phyloP scores from a whole-genome alignment of 1,284 basidiomycete species.

The Pseudozyma sp. region DNA sequence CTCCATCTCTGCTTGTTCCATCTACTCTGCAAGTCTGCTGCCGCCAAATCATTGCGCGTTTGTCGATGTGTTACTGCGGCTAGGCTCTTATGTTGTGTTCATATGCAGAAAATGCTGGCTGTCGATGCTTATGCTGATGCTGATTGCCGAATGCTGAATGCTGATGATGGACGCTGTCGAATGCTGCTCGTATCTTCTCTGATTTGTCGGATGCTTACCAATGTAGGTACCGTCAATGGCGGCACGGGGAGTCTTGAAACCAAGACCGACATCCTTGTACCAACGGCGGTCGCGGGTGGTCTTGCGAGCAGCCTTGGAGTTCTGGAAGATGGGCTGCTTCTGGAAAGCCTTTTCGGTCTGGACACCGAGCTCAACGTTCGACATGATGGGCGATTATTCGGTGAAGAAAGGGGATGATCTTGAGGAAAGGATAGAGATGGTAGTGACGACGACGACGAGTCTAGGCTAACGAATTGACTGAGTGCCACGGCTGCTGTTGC shows the following conservation, averaged over 20 bases:
- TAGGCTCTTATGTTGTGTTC: neutral
- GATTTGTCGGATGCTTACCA: slow-evolving; percentile 69
- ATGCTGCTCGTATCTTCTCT: neutral
- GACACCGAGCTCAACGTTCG: slow-evolving; percentile 67
- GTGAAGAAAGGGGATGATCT: slow-evolving; percentile 43
- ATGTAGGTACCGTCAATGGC: slow-evolving; percentile 98
- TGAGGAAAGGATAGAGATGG: slow-evolving; percentile 29
- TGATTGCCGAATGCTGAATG: slow-evolving; percentile 5
- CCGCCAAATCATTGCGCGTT: no score
- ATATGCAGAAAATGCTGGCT: neutral
- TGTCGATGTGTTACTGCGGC: no score
- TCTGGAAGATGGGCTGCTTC: slow-evolving; percentile 97
- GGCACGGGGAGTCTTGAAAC: slow-evolving; percentile 83
- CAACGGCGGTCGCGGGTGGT: slow-evolving; percentile 95
- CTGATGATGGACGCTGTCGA: neutral
- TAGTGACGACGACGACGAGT: slow-evolving; percentile 36
- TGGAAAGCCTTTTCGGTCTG: slow-evolving; percentile 75
- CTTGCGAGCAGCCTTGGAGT: slow-evolving; percentile 91
- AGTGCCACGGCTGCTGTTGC: slow-evolving; percentile 1
- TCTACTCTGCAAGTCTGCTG: no score
- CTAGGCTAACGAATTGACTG: slow-evolving; percentile 11
- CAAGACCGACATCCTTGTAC: slow-evolving; percentile 79
- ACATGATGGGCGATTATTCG: slow-evolving; percentile 60
- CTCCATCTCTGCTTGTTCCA: no score
- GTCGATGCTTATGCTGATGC: neutral